phyloP scores from a whole-genome alignment of 345 rosid genomes.

The Dovyalis caffra region DNA sequence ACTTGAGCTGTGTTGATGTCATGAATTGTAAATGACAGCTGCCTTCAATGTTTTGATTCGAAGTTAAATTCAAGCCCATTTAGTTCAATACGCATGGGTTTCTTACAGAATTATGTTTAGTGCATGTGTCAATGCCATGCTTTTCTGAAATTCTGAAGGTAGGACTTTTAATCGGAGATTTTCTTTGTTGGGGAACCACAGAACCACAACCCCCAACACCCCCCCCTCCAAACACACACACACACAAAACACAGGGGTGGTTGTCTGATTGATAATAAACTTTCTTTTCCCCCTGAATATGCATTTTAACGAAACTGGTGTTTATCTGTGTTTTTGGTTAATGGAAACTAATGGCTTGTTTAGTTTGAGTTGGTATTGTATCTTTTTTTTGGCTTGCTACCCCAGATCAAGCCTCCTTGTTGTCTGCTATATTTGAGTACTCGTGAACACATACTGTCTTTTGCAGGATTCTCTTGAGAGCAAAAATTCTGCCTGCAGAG shows the following conservation, averaged over 20 bases:
- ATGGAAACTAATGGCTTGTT: not conserved
- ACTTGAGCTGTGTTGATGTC: not conserved
- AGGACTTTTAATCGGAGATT: not conserved
- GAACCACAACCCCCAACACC: no score
- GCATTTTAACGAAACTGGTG: not conserved
- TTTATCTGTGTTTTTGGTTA: not conserved
- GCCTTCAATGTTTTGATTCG: not conserved
- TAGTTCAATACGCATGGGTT: not conserved
- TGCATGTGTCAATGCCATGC: no score
- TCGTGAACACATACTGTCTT: slow-evolving; percentile 17
- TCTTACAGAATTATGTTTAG: not conserved
- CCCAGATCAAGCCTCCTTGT: not conserved
- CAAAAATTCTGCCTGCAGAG: slow-evolving; percentile 59
- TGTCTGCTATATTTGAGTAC: not conserved
- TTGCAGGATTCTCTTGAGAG: slow-evolving; percentile 70
- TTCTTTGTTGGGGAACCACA: no score
- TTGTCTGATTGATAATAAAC: no score
- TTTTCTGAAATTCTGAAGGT: no score
- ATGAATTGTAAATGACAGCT: not conserved
- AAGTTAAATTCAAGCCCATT: not conserved
- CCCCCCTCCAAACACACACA: no score
- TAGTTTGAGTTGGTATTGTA: not conserved
- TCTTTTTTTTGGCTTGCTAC: not conserved
- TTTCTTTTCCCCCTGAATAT: not conserved
- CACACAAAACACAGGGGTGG: no score